These are phyloP conservation scores for Colletotrichum acutatum DNA, from an alignment of 2,329 filamentous ascomycete genomes.

Conservation along the genomic window DNA sequence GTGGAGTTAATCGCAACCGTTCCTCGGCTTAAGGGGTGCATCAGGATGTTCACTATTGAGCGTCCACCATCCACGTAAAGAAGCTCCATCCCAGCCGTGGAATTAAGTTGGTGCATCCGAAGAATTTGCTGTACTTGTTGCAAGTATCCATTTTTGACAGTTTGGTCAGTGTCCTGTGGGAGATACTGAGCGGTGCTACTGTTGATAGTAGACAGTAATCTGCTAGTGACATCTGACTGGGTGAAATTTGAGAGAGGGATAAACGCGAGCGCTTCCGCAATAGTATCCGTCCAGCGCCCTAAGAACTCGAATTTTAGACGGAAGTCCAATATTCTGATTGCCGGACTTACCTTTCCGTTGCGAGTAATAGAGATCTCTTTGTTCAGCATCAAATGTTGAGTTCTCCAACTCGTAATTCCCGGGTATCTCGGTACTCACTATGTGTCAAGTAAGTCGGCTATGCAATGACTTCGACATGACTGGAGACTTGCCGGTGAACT, in stretches of 20 bases:
- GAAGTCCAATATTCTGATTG: too few species aligned
- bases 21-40: conserved; percentile 52
- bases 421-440: neutral
- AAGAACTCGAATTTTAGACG: neutral
- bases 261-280: conserved; percentile 31
- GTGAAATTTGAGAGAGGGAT: conserved; percentile 42
- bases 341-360: conserved; percentile 31
- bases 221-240: neutral
- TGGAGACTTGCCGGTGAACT: neutral
- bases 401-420: conserved; percentile 41
- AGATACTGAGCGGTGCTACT: conserved; percentile 45
- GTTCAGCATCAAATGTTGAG: conserved; percentile 46
- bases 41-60: conserved; percentile 44
- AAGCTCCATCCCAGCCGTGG: conserved; percentile 41
- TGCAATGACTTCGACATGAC: too few species aligned
- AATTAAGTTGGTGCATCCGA: conserved; percentile 40
- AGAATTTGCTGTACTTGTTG: conserved; percentile 46
- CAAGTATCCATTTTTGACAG: conserved; percentile 49
- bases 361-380: conserved; percentile 44
- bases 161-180: conserved; percentile 43
- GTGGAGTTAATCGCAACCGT: conserved; percentile 49
- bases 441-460: too few species aligned
- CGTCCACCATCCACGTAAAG: conserved; percentile 47
- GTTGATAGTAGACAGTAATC: conserved; percentile 41
- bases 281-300: conserved; percentile 46